phyloP scores from a whole-genome alignment of 1,284 basidiomycete species.

The Rhodotorula sp. region DNA sequence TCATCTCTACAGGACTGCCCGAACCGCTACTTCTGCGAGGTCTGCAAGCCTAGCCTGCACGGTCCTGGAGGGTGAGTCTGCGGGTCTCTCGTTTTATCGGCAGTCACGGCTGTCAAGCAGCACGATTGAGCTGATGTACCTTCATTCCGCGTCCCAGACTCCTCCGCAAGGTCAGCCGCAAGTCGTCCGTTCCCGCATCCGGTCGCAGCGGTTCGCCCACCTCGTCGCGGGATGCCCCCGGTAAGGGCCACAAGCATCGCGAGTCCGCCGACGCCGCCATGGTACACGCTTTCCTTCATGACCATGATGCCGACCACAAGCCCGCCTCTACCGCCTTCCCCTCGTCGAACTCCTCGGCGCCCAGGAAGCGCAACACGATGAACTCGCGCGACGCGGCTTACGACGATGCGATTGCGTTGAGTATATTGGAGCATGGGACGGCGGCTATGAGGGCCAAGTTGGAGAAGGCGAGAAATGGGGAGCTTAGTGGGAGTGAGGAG shows the following conservation, averaged over 20 bases:
- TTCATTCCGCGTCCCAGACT: conserved; percentile 12
- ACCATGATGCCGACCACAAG: conserved; percentile 25
- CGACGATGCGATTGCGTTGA: conserved; percentile 66
- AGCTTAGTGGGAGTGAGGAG: not conserved
- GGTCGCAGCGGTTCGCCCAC: conserved; percentile 8
- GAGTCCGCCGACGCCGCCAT: conserved; percentile 38
- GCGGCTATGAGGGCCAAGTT: conserved; percentile 31
- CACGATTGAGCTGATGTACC: not conserved
- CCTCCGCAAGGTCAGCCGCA: conserved; percentile 37
- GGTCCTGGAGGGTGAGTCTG: conserved; percentile 56
- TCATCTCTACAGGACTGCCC: conserved; percentile 46
- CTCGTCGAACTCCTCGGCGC: conserved; percentile 33
- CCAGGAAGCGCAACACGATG: conserved; percentile 91
- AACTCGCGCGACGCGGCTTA: conserved; percentile 93
- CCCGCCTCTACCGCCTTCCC: conserved; percentile 12
- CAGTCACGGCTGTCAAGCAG: not conserved
- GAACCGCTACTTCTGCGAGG: conserved; percentile 78
- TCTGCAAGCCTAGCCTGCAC: conserved; percentile 65
- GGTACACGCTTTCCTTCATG: conserved; percentile 21
- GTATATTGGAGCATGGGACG: conserved; percentile 23
- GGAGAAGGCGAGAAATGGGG: conserved; percentile 13
- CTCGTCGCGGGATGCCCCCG: not conserved
- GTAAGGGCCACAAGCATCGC: conserved; percentile 22
- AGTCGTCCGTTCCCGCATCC: conserved; percentile 9
- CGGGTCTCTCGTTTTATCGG: not conserved